Evolutionary conservation across 1,139 yeast genomes (phyloP).

Genomic region (Geotrichum phurueaensis): DNA sequence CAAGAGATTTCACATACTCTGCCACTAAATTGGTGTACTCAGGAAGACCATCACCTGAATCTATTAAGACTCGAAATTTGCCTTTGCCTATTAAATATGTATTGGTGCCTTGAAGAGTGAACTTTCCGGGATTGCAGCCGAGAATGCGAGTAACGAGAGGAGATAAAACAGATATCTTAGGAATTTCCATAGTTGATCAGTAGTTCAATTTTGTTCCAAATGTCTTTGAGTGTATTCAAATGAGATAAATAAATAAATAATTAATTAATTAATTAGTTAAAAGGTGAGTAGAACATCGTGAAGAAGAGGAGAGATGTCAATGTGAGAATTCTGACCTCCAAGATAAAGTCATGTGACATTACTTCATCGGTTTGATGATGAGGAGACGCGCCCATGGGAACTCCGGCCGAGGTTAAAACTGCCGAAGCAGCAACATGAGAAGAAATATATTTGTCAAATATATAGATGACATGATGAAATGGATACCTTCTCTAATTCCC

Average conservation of each 20-base stretch:
- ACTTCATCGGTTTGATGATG: too few relatives aligned
- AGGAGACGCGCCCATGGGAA: neutral
- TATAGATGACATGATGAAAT: neutral
- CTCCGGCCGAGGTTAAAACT: neutral
- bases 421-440: neutral
- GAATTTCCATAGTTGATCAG: constrained; percentile 15
- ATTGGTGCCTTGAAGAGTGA: constrained; percentile 41
- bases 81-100: constrained; percentile 39
- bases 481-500: too few relatives aligned
- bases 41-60: constrained; percentile 37
- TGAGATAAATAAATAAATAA: neutral
- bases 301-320: neutral
- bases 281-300: neutral
- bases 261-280: neutral
- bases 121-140: constrained; percentile 38
- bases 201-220: neutral
- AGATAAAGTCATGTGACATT: neutral
- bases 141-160: constrained; percentile 38
- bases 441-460: neutral
- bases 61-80: constrained; percentile 32
- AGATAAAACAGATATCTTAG: constrained; percentile 33
- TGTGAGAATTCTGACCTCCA: neutral
- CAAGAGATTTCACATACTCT: constrained; percentile 25
- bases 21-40: constrained; percentile 30
- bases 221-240: neutral